phyloP scores from a whole-genome alignment of 2,329 filamentous ascomycete genomes.

The Aureobasidium mangrovei region DNA sequence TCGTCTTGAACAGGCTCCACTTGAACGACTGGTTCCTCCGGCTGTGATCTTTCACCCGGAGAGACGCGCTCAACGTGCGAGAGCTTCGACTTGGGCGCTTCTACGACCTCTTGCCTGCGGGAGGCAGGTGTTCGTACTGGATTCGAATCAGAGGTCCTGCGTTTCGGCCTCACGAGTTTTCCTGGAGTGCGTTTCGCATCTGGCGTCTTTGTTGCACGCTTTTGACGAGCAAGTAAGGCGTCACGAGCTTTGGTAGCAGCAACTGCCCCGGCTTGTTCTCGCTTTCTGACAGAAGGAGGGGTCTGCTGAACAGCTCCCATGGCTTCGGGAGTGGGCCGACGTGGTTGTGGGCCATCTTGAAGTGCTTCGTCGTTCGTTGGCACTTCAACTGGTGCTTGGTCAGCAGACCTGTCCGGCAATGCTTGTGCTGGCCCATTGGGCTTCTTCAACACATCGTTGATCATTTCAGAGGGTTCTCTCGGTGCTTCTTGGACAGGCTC shows the following conservation, averaged over 20 bases:
- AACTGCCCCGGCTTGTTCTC: conserved; percentile 29
- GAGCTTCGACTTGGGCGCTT: conserved; percentile 9
- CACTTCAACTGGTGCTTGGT: not conserved
- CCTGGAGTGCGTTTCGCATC: conserved; percentile 15
- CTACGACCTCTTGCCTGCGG: not conserved
- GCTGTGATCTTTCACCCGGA: not conserved
- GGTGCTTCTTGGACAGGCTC: not conserved
- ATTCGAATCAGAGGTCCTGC: conserved; percentile 2
- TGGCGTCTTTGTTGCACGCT: not conserved
- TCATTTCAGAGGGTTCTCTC: not conserved
- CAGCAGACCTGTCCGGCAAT: not conserved
- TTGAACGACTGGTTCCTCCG: not conserved
- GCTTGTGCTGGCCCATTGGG: not conserved
- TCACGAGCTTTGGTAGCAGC: conserved; percentile 23
- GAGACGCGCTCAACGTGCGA: conserved; percentile 3
- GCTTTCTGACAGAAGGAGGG: conserved; percentile 18
- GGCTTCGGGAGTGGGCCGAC: not conserved
- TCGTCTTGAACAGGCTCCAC: not conserved
- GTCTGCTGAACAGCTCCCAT: conserved; percentile 10
- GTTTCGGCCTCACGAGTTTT: conserved; percentile 18
- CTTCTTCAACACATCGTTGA: not conserved
- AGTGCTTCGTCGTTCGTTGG: not conserved
- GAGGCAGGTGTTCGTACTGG: conserved; percentile 1
- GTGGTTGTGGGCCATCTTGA: not conserved
- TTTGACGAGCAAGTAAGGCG: not conserved